Evolutionary conservation across 1,139 yeast genomes (phyloP), one percentile per base, ranked within the genome.

Genomic region (Suzukiozyma palmioleophila): DNA sequence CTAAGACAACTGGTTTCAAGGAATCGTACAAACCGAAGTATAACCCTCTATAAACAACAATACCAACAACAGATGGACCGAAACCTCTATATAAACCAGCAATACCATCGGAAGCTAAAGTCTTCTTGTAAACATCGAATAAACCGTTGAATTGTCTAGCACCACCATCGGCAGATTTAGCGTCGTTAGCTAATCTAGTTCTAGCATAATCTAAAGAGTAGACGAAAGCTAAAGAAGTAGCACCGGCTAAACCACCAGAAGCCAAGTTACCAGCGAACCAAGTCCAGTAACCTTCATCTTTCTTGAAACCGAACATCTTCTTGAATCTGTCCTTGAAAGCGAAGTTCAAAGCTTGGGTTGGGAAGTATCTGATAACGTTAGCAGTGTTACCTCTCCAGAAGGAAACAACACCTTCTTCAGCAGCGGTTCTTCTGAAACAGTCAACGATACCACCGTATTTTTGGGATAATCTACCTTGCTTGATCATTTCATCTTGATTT

Each of bases 301-400:
- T 70, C 65, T 71, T 71, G 74, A 70, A 70, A 65, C 75, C 76
- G 57, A 71, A 71, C 68, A 71, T 57, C 48, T 63, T 62, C 69
- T 71, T 71, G 61, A 71, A 69, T 64, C 69, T 69, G 58, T 71
- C 77, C 66, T 71, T 71, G 73, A 71, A 71, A 52, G 77, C 77
- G 48, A 71, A 71, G 67, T 71, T 71, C 57, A 71, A 65, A 50
- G 77, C 77, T 61, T 71, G 77, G 61, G 76, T 71, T 60, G 77
- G 76, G 75, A 71, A 71, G 69, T 71, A 71, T 68, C 77, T 69
- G 64, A 71, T 66, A 56, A 71, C 76, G 57, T 71, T 71, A 52
- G 77, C 77, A 49, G 77, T 71, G 75, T 71, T 71, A 69, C 77
- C 77, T 71, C 77, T 71, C 77, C 77, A 71, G 75, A 71, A 71